Conservation (phyloP, 2,329 filamentous ascomycete genomes). For the Hymenoscyphus fructigenus region DNA sequence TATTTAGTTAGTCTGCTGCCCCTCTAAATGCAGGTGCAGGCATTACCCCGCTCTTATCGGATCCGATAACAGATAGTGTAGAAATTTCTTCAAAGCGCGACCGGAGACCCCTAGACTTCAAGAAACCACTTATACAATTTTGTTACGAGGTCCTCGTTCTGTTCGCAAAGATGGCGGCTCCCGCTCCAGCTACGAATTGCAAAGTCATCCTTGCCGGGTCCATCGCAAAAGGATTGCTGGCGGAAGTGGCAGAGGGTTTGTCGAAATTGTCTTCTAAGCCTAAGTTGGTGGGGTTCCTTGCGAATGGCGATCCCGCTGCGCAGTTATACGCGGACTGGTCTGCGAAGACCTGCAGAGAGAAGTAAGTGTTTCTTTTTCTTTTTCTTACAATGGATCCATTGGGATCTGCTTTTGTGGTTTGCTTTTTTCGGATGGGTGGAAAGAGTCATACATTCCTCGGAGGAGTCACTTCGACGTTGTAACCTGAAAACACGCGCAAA, state of each 20-base stretch:
- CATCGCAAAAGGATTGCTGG: constrained; percentile 78
- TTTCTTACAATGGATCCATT: not conserved
- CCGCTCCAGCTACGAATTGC: constrained; percentile 54
- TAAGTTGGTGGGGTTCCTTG: constrained; percentile 85
- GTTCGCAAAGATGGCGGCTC: constrained; percentile 1
- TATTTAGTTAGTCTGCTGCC: not conserved
- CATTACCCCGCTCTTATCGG: constrained; percentile 2
- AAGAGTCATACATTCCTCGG: not conserved
- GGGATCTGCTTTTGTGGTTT: not conserved
- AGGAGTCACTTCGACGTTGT: not conserved
- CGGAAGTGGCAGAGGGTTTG: constrained; percentile 75
- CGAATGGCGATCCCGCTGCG: constrained; percentile 87
- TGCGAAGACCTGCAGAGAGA: constrained; percentile 91
- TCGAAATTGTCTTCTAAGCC: constrained; percentile 71
- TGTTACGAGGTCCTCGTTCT: not conserved
- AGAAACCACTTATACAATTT: not conserved
- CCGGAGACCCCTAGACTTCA: not conserved
- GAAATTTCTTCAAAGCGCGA: not conserved
- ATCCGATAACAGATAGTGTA: constrained; percentile 2
- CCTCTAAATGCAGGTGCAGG: constrained; percentile 8
- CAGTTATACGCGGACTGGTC: constrained; percentile 97
- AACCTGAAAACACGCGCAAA: not conserved
- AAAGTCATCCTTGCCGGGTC: constrained; percentile 89
- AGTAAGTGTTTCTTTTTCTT: constrained; percentile 59
- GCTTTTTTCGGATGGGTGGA: not conserved